Conservation (phyloP, 1,139 yeast genomes). For the Pichia sp. region DNA sequence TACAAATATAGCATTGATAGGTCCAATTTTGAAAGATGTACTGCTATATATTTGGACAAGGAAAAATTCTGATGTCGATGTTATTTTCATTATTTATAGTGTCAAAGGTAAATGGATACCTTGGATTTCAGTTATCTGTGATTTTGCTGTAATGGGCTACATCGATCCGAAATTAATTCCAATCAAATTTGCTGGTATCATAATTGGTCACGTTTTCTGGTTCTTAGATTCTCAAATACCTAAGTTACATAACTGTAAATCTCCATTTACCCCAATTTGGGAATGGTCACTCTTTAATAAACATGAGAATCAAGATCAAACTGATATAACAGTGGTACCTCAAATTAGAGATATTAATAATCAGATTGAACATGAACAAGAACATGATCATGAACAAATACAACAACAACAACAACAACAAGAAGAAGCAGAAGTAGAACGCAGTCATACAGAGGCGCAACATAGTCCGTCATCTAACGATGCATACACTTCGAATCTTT, state of each 20-base stretch:
- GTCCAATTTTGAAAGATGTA: conserved; percentile 32
- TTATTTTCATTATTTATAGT: conserved; percentile 15
- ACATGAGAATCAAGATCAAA: background rate
- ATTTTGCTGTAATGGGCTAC: conserved; percentile 7
- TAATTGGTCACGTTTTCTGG: conserved; percentile 38
- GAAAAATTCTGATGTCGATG: conserved; percentile 34
- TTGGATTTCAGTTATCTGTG: conserved; percentile 25
- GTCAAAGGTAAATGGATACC: conserved; percentile 30
- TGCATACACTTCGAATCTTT: no score
- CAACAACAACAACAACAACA: background rate
- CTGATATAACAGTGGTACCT: background rate
- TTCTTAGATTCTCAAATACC: conserved; percentile 40
- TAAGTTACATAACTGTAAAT: conserved; percentile 27
- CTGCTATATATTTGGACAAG: conserved; percentile 41
- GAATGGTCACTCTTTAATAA: conserved; percentile 17
- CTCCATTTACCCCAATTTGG: conserved; percentile 27
- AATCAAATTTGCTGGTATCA: conserved; percentile 32
- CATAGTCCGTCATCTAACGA: no score
- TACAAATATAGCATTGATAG: conserved; percentile 30
- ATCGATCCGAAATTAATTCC: conserved; percentile 10
- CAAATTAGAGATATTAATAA: background rate
- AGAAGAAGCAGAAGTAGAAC: background rate
- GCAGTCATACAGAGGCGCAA: no score
- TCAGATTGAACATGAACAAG: background rate
- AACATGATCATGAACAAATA: background rate